Evolutionary conservation across 176 grass and related monocot genomes (phyloP).

Genomic region (Carex scoparia): DNA sequence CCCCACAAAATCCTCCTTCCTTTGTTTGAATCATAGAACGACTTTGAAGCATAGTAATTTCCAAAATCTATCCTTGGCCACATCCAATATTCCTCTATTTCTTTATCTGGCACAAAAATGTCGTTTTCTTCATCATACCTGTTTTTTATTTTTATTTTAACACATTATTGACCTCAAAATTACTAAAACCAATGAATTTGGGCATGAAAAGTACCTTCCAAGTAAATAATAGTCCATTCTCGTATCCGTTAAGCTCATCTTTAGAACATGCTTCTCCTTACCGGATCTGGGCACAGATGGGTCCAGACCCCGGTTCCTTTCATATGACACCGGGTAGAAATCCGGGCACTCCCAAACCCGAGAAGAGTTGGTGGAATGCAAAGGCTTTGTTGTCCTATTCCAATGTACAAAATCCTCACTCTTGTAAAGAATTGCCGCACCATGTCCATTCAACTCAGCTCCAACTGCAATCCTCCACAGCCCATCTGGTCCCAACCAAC

Average conservation of each 20-base stretch:
- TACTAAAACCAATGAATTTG: not conserved
- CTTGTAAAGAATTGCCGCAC: conserved; percentile 55
- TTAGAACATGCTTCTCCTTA: conserved; percentile 64
- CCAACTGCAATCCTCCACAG: conserved; percentile 67
- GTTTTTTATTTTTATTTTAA: not conserved
- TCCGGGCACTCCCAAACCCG: conserved; percentile 77
- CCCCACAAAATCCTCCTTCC: conserved; percentile 62
- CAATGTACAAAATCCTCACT: conserved; percentile 60
- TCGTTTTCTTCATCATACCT: conserved; percentile 37
- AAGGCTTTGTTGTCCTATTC: conserved; percentile 41
- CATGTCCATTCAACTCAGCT: conserved; percentile 36
- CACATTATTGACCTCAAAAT: conserved; percentile 10
- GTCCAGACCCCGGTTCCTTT: conserved; percentile 45
- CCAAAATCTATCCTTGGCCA: conserved; percentile 73
- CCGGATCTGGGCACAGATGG: conserved; percentile 30
- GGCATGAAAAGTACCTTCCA: conserved; percentile 31
- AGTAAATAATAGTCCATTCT: conserved; percentile 61
- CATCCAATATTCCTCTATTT: conserved; percentile 39
- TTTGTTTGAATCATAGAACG: conserved; percentile 60
- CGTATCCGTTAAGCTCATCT: conserved; percentile 44
- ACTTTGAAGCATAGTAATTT: conserved; percentile 88
- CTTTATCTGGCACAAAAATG: conserved; percentile 51
- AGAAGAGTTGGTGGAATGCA: conserved; percentile 49
- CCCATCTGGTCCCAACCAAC: conserved; percentile 67
- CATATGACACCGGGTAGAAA: conserved; percentile 41